Percentiles rank a stretch among this genome's conserved stretches.
Evolutionary conservation across 441 rosid genomes (phyloP).

Genomic region (Daphne laureola): DNA sequence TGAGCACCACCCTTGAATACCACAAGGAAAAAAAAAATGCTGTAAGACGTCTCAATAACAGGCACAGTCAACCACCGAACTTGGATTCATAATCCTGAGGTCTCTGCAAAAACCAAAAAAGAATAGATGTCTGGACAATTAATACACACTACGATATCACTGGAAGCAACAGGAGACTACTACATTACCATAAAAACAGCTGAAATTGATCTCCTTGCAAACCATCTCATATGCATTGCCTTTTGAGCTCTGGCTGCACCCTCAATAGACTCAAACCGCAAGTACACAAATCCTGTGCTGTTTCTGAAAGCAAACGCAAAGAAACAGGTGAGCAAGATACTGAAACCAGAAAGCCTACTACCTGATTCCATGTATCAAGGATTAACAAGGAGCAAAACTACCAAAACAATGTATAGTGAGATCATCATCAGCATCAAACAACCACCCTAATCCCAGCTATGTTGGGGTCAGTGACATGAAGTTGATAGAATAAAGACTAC

Average conservation of each 20-base stretch:
- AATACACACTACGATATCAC: neutral
- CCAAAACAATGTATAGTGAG: no score
- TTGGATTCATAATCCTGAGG: conserved; percentile 63
- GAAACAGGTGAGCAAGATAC: neutral
- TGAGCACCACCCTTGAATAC: no score
- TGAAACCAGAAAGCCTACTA: neutral
- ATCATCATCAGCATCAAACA: no score
- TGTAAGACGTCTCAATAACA: neutral
- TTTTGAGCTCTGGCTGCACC: conserved; percentile 62
- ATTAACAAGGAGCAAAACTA: no score
- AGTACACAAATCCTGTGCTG: conserved; percentile 64
- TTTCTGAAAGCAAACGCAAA: conserved; percentile 32
- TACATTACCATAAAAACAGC: conserved; percentile 66
- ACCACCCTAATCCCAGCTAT: no score
- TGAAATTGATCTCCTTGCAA: conserved; percentile 73
- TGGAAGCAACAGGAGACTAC: neutral
- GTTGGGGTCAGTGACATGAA: no score
- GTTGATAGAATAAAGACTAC: no score
- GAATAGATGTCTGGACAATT: neutral
- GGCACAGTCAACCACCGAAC: conserved; percentile 29
- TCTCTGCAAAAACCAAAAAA: conserved; percentile 34
- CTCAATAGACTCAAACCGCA: conserved; percentile 54
- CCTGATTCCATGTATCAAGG: no score
- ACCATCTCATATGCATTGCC: conserved; percentile 93
- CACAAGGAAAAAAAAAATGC: no score